Percentiles rank a stretch among this genome's conserved stretches.
phyloP scores from a whole-genome alignment of 345 rosid genomes.

The Streptanthus diversifolius region DNA sequence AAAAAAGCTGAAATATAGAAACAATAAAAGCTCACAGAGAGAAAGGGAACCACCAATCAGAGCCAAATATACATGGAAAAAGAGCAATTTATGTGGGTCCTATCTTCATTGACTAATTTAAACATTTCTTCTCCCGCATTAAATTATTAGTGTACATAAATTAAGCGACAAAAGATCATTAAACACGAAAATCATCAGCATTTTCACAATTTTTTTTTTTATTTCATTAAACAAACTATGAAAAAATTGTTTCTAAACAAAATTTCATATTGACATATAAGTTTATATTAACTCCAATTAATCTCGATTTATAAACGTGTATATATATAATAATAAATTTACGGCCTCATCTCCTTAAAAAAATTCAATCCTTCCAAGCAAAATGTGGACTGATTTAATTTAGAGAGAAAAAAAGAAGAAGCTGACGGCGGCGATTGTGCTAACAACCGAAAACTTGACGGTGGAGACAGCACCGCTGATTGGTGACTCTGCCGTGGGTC shows the following conservation, averaged over 20 bases:
- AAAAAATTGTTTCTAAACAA: slow-evolving; percentile 17
- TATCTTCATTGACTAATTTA: background rate
- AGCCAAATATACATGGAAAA: slow-evolving; percentile 1
- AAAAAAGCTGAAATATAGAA: background rate
- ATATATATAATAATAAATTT: background rate
- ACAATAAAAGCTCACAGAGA: background rate
- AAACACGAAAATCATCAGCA: background rate
- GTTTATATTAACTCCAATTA: slow-evolving; percentile 29
- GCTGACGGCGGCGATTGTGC: background rate
- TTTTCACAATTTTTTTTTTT: background rate
- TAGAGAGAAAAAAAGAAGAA: slow-evolving; percentile 24
- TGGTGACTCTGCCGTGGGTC: slow-evolving; percentile 23
- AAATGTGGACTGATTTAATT: background rate
- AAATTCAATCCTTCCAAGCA: slow-evolving; percentile 14
- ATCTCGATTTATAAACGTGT: slow-evolving; percentile 12
- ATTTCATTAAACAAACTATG: slow-evolving; percentile 10
- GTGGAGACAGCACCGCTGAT: background rate
- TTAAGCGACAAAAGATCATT: background rate
- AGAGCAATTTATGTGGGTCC: slow-evolving; percentile 1
- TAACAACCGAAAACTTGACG: background rate
- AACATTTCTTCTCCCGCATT: background rate
- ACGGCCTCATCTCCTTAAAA: background rate
- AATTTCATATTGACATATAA: background rate
- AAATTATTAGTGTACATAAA: background rate
- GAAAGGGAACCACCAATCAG: slow-evolving; percentile 19